Evolutionary conservation across 495 filamentous ascomycete genomes (phyloP), one percentile per base, ranked within the genome.

Genomic region (Gamarada debralockiae): DNA sequence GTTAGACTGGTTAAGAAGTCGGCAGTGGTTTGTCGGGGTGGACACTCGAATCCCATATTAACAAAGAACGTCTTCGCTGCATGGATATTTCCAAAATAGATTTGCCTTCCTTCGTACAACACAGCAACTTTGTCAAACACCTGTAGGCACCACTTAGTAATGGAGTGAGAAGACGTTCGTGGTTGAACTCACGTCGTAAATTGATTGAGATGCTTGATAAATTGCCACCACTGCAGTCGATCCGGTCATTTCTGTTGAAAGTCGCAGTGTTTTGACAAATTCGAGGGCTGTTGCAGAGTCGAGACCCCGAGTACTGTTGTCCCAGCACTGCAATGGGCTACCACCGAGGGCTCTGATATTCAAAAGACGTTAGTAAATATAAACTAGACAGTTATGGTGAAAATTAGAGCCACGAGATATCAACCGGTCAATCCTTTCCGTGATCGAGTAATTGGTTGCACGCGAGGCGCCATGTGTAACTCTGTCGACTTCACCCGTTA

Each of bases 1-100:
- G 89, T 91, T 63, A 93, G 71, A 4, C 87, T 89, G 1, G 89
- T 92, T 0, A 92, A 71, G 68, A 90, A 93, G 61, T 93, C 89
- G 18, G 85, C 83, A 0, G 84, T 86, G 1, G 86, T 92, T 58
- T 86, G 80, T 51, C 89, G 80, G 20, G 77, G 69, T 1, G 86
- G 84, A 56, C 85, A 89, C 10, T 83, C 71, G 62, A 90, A 93
- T 12, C 89, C 89, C 64, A 93, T 81, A 36, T 86, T 70, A 40
- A 79, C 63, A 53, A 92, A 92, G 66, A 83, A 92, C 36, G 77
- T 74, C 60, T 76, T 84, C 6, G 87, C 89, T 25, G 73, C 73
- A 44, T 67, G 58, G 7, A 81, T 78, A 12, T 66, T 68, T 3
- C 89, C 89, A 55, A 91, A 92, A 67, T 83, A 92, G 55, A 93